Conservation (phyloP, 306 rosid genomes). For the Mucuna pruriens region DNA sequence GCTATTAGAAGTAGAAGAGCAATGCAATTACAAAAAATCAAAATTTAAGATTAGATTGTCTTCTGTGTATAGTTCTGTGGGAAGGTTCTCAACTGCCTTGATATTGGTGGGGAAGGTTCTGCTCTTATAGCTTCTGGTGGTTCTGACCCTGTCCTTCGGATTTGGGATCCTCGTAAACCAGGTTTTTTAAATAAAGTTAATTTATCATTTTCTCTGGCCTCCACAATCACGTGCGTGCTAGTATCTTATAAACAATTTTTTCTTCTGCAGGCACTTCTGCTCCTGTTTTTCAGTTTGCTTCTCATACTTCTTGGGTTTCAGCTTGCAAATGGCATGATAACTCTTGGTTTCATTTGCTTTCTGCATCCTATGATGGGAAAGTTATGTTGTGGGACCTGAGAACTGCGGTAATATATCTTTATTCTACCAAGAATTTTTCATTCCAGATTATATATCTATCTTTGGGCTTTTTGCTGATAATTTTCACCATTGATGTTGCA, state of each 20-base stretch:
- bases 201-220: slow-evolving; percentile 11
- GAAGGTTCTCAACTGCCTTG: slow-evolving; percentile 83
- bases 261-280: slow-evolving; percentile 79
- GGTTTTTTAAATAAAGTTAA: slow-evolving; percentile 52
- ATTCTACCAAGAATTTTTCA: not conserved
- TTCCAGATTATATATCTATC: slow-evolving; percentile 4
- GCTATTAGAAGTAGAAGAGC: slow-evolving; percentile 8
- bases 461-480: not conserved
- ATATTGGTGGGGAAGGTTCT: slow-evolving; percentile 91
- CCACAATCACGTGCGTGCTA: not conserved
- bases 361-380: slow-evolving; percentile 92
- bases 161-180: slow-evolving; percentile 99
- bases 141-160: slow-evolving; percentile 80
- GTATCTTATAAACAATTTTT: slow-evolving; percentile 8
- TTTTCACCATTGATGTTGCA: slow-evolving; percentile 50
- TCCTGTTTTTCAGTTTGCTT: slow-evolving; percentile 74
- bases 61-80: slow-evolving; percentile 62
- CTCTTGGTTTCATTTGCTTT: slow-evolving; percentile 78
- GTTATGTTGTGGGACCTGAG: slow-evolving; percentile 94
- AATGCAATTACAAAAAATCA: slow-evolving; percentile 3
- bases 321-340: slow-evolving; percentile 82
- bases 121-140: slow-evolving; percentile 83
- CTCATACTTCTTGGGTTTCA: slow-evolving; percentile 87
- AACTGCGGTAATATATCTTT: slow-evolving; percentile 73
- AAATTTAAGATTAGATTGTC: slow-evolving; percentile 34